phyloP scores from a whole-genome alignment of 2,329 filamentous ascomycete genomes.

The Xylariaceae sp. region DNA sequence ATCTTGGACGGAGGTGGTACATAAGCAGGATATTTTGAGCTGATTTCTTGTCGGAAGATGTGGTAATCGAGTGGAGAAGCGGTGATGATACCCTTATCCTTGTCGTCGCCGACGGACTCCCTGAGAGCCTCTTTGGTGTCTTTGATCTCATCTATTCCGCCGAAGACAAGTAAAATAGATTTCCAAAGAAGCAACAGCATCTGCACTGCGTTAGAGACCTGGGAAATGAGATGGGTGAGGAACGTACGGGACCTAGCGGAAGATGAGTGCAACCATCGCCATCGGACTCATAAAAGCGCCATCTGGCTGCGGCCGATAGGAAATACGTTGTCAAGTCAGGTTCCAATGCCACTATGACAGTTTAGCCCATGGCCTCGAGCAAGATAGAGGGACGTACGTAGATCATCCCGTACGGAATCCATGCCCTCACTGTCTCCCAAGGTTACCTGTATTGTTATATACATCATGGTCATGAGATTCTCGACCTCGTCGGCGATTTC shows the following conservation, averaged over 20 bases:
- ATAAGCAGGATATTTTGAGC: constrained; percentile 96
- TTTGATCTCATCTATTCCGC: constrained; percentile 69
- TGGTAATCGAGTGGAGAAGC: constrained; percentile 96
- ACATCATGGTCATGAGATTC: constrained; percentile 61
- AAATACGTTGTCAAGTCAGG: constrained; percentile 70
- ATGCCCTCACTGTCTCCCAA: constrained; percentile 49
- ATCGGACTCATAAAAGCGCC: constrained; percentile 44
- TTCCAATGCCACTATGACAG: constrained; percentile 47
- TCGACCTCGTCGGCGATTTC: constrained; percentile 57
- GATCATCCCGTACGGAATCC: constrained; percentile 40
- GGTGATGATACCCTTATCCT: constrained; percentile 75
- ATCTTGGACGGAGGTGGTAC: constrained; percentile 80
- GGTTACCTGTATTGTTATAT: constrained; percentile 54
- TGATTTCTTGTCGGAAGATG: constrained; percentile 92
- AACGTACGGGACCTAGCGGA: not conserved
- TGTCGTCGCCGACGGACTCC: constrained; percentile 54
- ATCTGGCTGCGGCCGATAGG: constrained; percentile 61
- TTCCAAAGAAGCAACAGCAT: constrained; percentile 90
- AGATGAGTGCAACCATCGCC: constrained; percentile 6
- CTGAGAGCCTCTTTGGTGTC: constrained; percentile 69
- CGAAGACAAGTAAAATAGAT: constrained; percentile 78
- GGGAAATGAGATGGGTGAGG: not conserved
- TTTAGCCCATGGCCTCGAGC: constrained; percentile 14
- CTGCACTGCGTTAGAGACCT: constrained; percentile 29
- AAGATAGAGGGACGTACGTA: constrained; percentile 39